phyloP scores from a whole-genome alignment of 495 filamentous ascomycete genomes.

The Hypoxylon lienhwacheense region DNA sequence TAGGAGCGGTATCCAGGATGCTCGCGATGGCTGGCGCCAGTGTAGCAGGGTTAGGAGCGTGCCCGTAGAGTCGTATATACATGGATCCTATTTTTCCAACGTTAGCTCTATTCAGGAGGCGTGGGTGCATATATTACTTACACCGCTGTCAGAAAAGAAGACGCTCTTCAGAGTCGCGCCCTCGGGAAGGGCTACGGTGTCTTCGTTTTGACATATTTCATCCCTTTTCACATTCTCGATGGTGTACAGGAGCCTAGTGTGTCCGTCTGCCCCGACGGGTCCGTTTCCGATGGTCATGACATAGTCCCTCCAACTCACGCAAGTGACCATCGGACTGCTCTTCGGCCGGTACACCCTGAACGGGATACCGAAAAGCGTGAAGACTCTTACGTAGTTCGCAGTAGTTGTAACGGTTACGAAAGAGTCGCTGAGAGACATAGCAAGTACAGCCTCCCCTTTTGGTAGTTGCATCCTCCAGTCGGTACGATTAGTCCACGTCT shows the following conservation, averaged over 20 bases:
- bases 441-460: slow-evolving; percentile 73
- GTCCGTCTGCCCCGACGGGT: slow-evolving; percentile 75
- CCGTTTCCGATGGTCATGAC: slow-evolving; percentile 93
- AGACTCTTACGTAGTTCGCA: slow-evolving; percentile 84
- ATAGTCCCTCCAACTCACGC: slow-evolving; percentile 91
- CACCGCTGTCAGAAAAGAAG: slow-evolving; percentile 88
- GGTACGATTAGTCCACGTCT: slow-evolving; percentile 87
- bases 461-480: slow-evolving; percentile 91
- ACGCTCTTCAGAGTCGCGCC: slow-evolving; percentile 72
- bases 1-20: slow-evolving; percentile 87
- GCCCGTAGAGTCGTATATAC: slow-evolving; percentile 89
- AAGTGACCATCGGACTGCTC: slow-evolving; percentile 83
- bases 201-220: slow-evolving; percentile 88
- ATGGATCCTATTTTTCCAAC: slow-evolving; percentile 71
- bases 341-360: slow-evolving; percentile 89
- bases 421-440: slow-evolving; percentile 89
- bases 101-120: slow-evolving; percentile 27
- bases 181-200: slow-evolving; percentile 79
- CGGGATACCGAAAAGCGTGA: slow-evolving; percentile 88
- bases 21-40: slow-evolving; percentile 83
- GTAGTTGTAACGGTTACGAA: slow-evolving; percentile 87
- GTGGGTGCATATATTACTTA: slow-evolving; percentile 46
- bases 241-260: slow-evolving; percentile 74
- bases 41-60: slow-evolving; percentile 84
- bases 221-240: slow-evolving; percentile 93